Base-by-base conservation (phyloP, 2,329 filamentous ascomycete genomes). In the Penicillium sp. region DNA sequence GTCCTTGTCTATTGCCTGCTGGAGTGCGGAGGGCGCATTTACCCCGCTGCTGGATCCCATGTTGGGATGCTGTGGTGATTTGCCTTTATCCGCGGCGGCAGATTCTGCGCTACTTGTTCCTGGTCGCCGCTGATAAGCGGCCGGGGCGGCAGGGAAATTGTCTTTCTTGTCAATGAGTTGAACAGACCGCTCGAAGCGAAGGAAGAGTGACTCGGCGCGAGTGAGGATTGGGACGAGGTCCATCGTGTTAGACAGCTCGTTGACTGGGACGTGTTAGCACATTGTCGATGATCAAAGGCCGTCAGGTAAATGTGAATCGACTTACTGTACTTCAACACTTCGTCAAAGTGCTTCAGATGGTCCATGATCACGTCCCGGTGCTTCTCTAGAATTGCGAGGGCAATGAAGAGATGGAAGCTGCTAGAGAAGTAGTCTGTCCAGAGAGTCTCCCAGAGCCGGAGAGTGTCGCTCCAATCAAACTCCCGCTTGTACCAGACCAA, bases 401-500 rank as follows among this genome's bases (percentile, higher is more conserved):
- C 93, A 54, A 98, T 79, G 66, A 98, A 98, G 12, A 98, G 76
- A 66, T 97, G 93, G 72, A 97, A 98, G 66, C 88, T 90, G 60
- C 88, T 88, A 63, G 82, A 91, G 53, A 89, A 72, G 61, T 86
- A 93, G 67, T 98, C 93, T 1, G 93, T 97, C 93, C 95, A 98
- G 2, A 97, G 74, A 0, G 81, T 79, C 70, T 98, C 93, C 93
- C 93, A 98, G 3, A 98, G 75, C 15, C 88, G 81, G 29, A 97
- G 75, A 9, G 95, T 83, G 64, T 97, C 90, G 42, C 80, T 69
- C 89, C 92, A 98, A 58, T 83, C 81, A 62, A 98, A 98, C 71
- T 98, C 93, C 42, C 93, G 86, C 76, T 98, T 98, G 72, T 93
- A 98, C 93, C 93, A 98, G 8, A 98, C 93, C 1, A 98, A 78